phyloP scores from a whole-genome alignment of 331 rosid genomes.

The Malus hybrid region DNA sequence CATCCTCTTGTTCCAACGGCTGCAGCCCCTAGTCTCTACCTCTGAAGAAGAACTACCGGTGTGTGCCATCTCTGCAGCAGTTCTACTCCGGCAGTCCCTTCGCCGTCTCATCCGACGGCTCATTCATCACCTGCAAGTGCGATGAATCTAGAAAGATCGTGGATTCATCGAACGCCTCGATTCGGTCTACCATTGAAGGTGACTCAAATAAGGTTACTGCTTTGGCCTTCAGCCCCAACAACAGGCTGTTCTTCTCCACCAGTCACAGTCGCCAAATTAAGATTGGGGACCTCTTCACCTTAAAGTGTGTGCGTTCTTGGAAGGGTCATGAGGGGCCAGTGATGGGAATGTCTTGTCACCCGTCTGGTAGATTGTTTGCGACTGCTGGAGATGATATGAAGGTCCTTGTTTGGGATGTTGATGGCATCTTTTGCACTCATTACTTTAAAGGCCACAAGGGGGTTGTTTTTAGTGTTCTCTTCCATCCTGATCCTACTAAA shows the following conservation, averaged over 20 bases:
- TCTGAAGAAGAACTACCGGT: slow-evolving; percentile 53
- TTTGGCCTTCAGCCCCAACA: slow-evolving; percentile 58
- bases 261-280: slow-evolving; percentile 77
- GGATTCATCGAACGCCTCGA: slow-evolving; percentile 57
- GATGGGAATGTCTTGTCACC: slow-evolving; percentile 79
- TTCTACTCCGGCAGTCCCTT: slow-evolving; percentile 81
- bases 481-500: slow-evolving; percentile 73
- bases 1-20: too few species aligned
- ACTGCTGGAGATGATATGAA: slow-evolving; percentile 91
- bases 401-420: slow-evolving; percentile 92
- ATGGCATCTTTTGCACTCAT: slow-evolving; percentile 91
- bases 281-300: slow-evolving; percentile 75
- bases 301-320: slow-evolving; percentile 78
- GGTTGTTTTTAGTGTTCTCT: slow-evolving; percentile 66
- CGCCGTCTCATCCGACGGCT: slow-evolving; percentile 66
- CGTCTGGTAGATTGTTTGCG: slow-evolving; percentile 86
- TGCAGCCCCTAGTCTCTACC: slow-evolving; percentile 14
- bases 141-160: slow-evolving; percentile 70
- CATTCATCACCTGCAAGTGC: slow-evolving; percentile 70
- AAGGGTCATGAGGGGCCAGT: slow-evolving; percentile 97
- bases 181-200: slow-evolving; percentile 54
- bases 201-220: slow-evolving; percentile 75
- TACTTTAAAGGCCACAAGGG: slow-evolving; percentile 80
- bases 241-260: slow-evolving; percentile 59
- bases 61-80: slow-evolving; percentile 68